Evolutionary conservation across 176 grass and related monocot genomes (phyloP).

Genomic region (Chloris gayana): DNA sequence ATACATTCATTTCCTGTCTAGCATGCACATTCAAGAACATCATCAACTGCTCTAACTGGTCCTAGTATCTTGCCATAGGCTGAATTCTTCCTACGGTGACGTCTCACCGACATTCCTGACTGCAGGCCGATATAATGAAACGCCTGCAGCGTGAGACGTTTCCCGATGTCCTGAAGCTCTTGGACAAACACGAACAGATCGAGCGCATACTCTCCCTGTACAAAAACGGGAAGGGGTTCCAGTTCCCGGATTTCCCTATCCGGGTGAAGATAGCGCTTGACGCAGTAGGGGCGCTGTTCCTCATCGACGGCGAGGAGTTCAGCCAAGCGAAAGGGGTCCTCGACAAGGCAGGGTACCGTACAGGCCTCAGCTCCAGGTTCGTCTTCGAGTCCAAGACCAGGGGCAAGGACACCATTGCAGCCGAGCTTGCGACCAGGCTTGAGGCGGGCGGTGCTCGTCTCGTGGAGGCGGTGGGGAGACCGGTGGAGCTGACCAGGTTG

Average conservation of each 20-base stretch:
- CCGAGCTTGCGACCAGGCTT: slow-evolving; percentile 54
- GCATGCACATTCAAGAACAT: too few species aligned
- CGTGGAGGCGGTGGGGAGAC: slow-evolving; percentile 45
- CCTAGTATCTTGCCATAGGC: too few species aligned
- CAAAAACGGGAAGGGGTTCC: slow-evolving; percentile 38
- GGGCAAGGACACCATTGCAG: slow-evolving; percentile 70
- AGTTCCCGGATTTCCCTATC: slow-evolving; percentile 36
- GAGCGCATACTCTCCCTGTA: slow-evolving; percentile 57
- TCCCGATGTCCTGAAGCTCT: slow-evolving; percentile 58
- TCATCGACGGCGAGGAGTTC: slow-evolving; percentile 32
- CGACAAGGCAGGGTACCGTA: slow-evolving; percentile 44
- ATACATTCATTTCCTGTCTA: too few species aligned
- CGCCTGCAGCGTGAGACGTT: slow-evolving; percentile 66
- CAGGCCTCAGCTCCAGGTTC: slow-evolving; percentile 71
- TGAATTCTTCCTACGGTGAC: background rate
- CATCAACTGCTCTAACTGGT: too few species aligned
- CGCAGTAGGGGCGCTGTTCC: slow-evolving; percentile 37
- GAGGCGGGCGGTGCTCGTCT: slow-evolving; percentile 1
- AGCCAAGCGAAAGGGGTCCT: slow-evolving; percentile 5
- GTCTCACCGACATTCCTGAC: background rate
- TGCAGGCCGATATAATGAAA: slow-evolving; percentile 73
- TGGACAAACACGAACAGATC: slow-evolving; percentile 70
- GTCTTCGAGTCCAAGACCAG: slow-evolving; percentile 70
- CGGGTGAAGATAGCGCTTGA: slow-evolving; percentile 43
- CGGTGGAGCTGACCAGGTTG: slow-evolving; percentile 68